Conservation (phyloP, 805 yeast genomes). For the Pichia scutulata region DNA sequence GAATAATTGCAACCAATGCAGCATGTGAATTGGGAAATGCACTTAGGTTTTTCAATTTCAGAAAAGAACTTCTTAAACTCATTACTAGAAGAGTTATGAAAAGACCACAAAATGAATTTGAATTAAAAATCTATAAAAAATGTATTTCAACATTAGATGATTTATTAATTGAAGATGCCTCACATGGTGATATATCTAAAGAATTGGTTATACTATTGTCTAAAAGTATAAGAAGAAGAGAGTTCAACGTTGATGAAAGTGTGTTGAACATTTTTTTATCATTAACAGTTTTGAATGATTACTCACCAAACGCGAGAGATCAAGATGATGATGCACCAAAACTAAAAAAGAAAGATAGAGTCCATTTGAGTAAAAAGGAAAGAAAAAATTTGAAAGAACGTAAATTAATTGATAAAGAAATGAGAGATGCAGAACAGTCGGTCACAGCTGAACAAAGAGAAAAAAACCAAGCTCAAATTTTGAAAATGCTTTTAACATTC, state of each 20-base stretch:
- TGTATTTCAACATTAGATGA: constrained; percentile 61
- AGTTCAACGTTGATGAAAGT: constrained; percentile 76
- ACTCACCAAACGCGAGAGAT: constrained; percentile 56
- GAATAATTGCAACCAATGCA: constrained; percentile 60
- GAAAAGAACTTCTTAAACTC: constrained; percentile 64
- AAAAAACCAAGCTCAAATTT: constrained; percentile 72
- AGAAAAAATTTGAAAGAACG: constrained; percentile 81
- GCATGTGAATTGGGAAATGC: constrained; percentile 69
- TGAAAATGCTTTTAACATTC: constrained; percentile 61
- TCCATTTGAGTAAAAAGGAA: constrained; percentile 85
- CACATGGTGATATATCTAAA: constrained; percentile 69
- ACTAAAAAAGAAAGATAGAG: constrained; percentile 77
- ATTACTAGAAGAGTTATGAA: constrained; percentile 60
- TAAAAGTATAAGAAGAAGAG: constrained; percentile 65
- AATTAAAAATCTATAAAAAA: constrained; percentile 42
- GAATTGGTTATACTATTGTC: constrained; percentile 64
- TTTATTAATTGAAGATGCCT: constrained; percentile 68
- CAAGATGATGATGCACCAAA: constrained; percentile 40
- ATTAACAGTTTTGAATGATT: constrained; percentile 57
- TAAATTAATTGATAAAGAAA: constrained; percentile 81
- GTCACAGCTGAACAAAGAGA: constrained; percentile 86
- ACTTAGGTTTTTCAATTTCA: constrained; percentile 71
- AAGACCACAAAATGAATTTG: constrained; percentile 43
- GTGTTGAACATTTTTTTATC: constrained; percentile 68
- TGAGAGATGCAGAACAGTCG: constrained; percentile 79